Evolutionary conservation across 129 eudicot genomes (phyloP), one percentile per base, ranked within the genome.

Genomic region (Cynara cardunculus): DNA sequence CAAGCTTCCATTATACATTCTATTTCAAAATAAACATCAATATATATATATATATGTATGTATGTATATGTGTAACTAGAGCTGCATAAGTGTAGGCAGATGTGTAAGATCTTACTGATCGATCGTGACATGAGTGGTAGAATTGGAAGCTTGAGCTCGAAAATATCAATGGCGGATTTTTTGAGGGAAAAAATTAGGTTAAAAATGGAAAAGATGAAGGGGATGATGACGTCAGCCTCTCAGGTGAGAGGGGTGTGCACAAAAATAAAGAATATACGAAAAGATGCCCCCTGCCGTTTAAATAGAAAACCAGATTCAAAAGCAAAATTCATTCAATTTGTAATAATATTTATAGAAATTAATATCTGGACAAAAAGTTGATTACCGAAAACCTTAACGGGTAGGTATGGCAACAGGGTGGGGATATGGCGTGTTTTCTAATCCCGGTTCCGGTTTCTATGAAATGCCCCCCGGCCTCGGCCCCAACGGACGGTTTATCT

Each of bases 121-220:
- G 87, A 74, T 75, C 44, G 80, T 10, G 67, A 75, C 18, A 65
- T 31, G 67, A 56, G 64, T 31, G 27, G 76, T 26, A 66, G 25
- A n/a, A 49, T 28, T n/a, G 59, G 87, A 72, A 84, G 76, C 49
- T 67, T 49, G 84, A 69, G 72, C 24, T 69, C 49, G 26, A 67
- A 82, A 49, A 81, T 30, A 71, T 78, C 86, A 68, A 86, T 82
- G 83, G 89, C 89, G 89, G 89, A 86, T 65, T 73, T 82, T 82
- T 80, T 64, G 75, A 81, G 75, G 86, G 44, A 39, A 69, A 39
- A 75, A 59, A 25, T 76, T 85, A 86, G 86, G 89, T 73, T 72
- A 79, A 73, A 62, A 86, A 86, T 49, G 76, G 74, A 69, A 82
- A 82, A n/a, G 80, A 64, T 16, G 79, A 64, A 83, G 24, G 46